A percentile compares a stretch with the other conserved stretches of the same genome.
Evolutionary conservation across 257 asterid genomes (phyloP).

Genomic region (Lantana camara): DNA sequence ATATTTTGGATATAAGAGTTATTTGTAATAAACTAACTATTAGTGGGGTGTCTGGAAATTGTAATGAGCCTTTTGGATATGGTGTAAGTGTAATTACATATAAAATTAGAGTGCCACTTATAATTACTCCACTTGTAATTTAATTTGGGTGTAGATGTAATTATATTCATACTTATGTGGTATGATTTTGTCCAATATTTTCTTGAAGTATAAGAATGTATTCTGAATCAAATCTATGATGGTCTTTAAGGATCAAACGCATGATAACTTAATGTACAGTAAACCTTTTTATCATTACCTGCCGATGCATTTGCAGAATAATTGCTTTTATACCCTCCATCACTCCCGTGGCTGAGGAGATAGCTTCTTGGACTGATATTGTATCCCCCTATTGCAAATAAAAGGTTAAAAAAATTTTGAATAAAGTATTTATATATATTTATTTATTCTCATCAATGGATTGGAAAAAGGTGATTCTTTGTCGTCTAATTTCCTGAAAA

Average conservation of each 20-base stretch:
- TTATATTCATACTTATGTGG: not conserved
- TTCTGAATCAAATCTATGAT: too few relatives aligned
- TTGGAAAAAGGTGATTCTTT: not conserved
- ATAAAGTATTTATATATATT: too few relatives aligned
- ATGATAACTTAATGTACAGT: not conserved
- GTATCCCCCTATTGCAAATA: constrained; percentile 38
- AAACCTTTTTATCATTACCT: constrained; percentile 38
- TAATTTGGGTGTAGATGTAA: not conserved
- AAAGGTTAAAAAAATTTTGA: too few relatives aligned
- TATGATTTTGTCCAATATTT: too few relatives aligned
- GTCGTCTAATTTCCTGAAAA: not conserved
- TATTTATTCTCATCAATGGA: not conserved
- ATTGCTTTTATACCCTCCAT: constrained; percentile 45
- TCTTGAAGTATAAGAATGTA: not conserved
- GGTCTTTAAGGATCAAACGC: not conserved
- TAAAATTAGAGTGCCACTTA: too few relatives aligned
- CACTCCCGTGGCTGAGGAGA: constrained; percentile 40
- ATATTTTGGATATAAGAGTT: too few relatives aligned
- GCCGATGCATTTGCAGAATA: constrained; percentile 40
- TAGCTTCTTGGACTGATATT: constrained; percentile 44
- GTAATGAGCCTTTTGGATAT: too few relatives aligned
- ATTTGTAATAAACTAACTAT: too few relatives aligned
- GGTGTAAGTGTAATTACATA: too few relatives aligned
- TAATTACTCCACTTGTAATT: too few relatives aligned
- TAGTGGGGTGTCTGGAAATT: too few relatives aligned